These are phyloP conservation scores for Limnomonas spitsbergensis DNA, from an alignment of 139 green algal species.

Conservation along the genomic window DNA sequence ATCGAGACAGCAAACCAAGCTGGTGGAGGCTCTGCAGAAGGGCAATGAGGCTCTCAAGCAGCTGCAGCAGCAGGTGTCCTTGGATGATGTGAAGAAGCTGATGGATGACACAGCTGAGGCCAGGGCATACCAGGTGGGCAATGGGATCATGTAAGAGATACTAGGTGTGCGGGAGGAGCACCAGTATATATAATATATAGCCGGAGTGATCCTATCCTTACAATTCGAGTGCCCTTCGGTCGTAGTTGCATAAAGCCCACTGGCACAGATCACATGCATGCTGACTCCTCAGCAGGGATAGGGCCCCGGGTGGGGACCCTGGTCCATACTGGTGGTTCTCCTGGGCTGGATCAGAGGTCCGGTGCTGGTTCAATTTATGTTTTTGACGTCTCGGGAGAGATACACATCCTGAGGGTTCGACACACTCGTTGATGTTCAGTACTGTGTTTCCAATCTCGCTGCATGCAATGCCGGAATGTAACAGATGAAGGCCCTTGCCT, in stretches of 20 bases:
- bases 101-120: conserved; percentile 78
- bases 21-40: conserved; percentile 72
- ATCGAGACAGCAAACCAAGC: conserved; percentile 58
- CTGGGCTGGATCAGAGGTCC: too few relatives aligned
- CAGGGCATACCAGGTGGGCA: conserved; percentile 63
- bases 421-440: too few relatives aligned
- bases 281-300: too few relatives aligned
- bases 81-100: conserved; percentile 81
- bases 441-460: too few relatives aligned
- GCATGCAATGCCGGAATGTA: neutral
- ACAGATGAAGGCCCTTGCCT: neutral
- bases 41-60: conserved; percentile 68
- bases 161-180: neutral
- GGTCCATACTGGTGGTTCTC: too few relatives aligned
- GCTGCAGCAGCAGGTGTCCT: conserved; percentile 63
- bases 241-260: neutral
- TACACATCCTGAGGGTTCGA: too few relatives aligned
- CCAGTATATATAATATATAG: neutral
- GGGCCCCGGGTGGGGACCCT: too few relatives aligned
- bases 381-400: too few relatives aligned
- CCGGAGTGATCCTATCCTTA: neutral
- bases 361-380: too few relatives aligned
- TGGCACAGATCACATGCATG: too few relatives aligned
- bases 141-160: neutral
- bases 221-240: neutral